phyloP scores from a whole-genome alignment of 345 rosid species.

The Brassica incana region DNA sequence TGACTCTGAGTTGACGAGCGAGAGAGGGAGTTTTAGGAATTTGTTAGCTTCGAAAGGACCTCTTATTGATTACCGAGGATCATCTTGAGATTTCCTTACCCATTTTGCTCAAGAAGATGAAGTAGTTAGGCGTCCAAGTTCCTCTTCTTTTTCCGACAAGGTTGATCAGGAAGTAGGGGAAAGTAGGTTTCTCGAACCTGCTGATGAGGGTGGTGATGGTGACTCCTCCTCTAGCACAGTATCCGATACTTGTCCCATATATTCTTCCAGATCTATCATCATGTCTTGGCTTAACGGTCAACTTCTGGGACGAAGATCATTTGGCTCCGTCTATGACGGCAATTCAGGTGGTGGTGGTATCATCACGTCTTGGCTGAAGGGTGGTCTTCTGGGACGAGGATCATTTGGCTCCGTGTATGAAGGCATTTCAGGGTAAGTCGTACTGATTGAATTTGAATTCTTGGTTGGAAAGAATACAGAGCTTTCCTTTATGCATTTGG shows the following conservation, averaged over 20 bases:
- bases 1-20: conserved; percentile 30
- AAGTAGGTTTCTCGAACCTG: conserved; percentile 28
- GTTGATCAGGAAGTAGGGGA: conserved; percentile 28
- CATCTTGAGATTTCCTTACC: conserved; percentile 71
- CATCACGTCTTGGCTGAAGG: conserved; percentile 69
- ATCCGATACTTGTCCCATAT: conserved; percentile 36
- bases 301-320: too few relatives aligned
- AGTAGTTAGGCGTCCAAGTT: conserved; percentile 14
- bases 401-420: conserved; percentile 88
- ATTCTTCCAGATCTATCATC: too few relatives aligned
- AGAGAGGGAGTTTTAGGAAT: conserved; percentile 7
- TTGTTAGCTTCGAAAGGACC: conserved; percentile 36
- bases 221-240: conserved; percentile 59
- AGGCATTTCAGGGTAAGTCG: conserved; percentile 75
- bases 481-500: neutral
- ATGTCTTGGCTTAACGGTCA: too few relatives aligned
- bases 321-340: too few relatives aligned
- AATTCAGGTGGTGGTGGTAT: conserved; percentile 35
- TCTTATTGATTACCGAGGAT: conserved; percentile 44
- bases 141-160: conserved; percentile 29
- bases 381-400: conserved; percentile 76
- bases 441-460: neutral
- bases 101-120: conserved; percentile 48
- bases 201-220: conserved; percentile 48
- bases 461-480: too few relatives aligned